Evolutionary conservation across 2,329 filamentous ascomycete species (phyloP).

Genomic region (Harringtonia aguacate): DNA sequence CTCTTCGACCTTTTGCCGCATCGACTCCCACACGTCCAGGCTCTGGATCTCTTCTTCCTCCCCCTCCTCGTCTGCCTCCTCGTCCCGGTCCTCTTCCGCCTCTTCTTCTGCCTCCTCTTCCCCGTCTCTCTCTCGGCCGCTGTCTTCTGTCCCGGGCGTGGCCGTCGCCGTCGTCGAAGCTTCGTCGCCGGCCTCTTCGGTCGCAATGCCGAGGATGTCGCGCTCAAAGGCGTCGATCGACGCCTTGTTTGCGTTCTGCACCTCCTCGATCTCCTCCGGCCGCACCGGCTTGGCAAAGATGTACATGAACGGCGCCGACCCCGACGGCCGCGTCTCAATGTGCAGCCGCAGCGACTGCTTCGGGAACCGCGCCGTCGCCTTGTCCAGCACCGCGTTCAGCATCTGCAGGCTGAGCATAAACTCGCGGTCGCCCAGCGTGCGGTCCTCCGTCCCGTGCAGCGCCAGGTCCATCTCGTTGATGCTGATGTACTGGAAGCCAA

Average conservation of each 20-base stretch:
- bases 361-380: constrained; percentile 65
- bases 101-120: constrained; percentile 14
- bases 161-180: constrained; percentile 6
- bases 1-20: constrained; percentile 43
- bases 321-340: constrained; percentile 61
- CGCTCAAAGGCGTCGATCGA: constrained; percentile 60
- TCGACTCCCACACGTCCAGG: constrained; percentile 37
- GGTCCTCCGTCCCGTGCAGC: constrained; percentile 67
- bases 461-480: constrained; percentile 80
- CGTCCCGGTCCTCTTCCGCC: constrained; percentile 13
- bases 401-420: constrained; percentile 73
- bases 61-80: constrained; percentile 14
- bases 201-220: constrained; percentile 41
- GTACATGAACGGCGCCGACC: constrained; percentile 59
- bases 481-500: constrained; percentile 92
- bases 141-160: constrained; percentile 9
- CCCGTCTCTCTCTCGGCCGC: constrained; percentile 5
- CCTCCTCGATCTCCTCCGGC: constrained; percentile 56
- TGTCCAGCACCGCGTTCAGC: constrained; percentile 69
- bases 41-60: constrained; percentile 17
- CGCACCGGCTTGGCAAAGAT: constrained; percentile 81
- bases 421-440: constrained; percentile 64
- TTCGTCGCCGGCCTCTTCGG: constrained; percentile 14
- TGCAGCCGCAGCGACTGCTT: constrained; percentile 66
- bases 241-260: constrained; percentile 59